phyloP scores from a whole-genome alignment of 192 early-diverging fungal genomes.

The Mycoemilia scoparia region DNA sequence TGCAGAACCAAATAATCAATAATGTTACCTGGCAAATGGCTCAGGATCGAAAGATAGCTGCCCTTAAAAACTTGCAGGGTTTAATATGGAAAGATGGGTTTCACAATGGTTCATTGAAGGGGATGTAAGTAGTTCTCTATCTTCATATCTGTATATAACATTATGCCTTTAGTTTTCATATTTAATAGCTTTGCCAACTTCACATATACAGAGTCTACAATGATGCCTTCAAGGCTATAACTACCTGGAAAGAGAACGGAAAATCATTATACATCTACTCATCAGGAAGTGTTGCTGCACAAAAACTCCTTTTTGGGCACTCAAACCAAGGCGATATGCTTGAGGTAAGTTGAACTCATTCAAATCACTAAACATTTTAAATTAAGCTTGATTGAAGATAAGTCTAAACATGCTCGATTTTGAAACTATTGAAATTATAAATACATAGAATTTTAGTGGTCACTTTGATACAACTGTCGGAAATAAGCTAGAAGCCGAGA shows the following conservation, averaged over 20 bases:
- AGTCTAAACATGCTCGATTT: neutral
- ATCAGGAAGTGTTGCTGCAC: constrained; percentile 82
- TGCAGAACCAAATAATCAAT: constrained; percentile 27
- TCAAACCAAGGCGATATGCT: constrained; percentile 63
- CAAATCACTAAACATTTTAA: no score
- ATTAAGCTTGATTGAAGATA: neutral
- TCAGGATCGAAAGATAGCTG: constrained; percentile 73
- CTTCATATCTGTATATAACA: neutral
- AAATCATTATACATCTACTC: constrained; percentile 84
- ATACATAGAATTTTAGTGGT: constrained; percentile 61
- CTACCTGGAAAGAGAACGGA: constrained; percentile 40
- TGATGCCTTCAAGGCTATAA: constrained; percentile 68
- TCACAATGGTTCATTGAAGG: constrained; percentile 48
- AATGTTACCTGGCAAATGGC: constrained; percentile 75
- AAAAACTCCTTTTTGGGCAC: constrained; percentile 81
- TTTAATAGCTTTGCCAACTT: neutral
- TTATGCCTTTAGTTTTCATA: constrained; percentile 1
- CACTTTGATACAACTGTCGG: constrained; percentile 92
- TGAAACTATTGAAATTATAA: no score
- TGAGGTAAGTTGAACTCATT: no score
- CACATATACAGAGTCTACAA: constrained; percentile 46
- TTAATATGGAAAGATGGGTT: constrained; percentile 90
- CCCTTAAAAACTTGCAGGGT: constrained; percentile 83
- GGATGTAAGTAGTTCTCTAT: constrained; percentile 42
- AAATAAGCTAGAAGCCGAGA: constrained; percentile 42